Conservation (phyloP, 176 grass and related monocot species). For the Cymbopogon citratus region DNA sequence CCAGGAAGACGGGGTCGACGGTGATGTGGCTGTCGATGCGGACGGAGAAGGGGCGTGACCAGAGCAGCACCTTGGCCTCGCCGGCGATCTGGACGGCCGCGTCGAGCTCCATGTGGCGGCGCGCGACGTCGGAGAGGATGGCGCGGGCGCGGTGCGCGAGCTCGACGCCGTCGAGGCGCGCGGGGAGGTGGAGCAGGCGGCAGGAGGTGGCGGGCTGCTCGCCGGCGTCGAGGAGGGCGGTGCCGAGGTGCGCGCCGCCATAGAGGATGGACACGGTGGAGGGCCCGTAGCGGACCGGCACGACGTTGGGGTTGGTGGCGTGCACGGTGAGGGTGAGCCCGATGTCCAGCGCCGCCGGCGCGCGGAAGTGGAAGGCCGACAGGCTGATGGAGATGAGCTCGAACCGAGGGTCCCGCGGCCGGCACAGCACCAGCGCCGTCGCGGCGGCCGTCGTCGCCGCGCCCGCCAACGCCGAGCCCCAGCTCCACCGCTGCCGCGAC, state of each 20-base stretch:
- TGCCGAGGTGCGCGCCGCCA: conserved; percentile 59
- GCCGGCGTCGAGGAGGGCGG: conserved; percentile 58
- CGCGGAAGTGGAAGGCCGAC: conserved; percentile 68
- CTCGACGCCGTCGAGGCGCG: conserved; percentile 56
- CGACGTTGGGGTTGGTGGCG: conserved; percentile 78
- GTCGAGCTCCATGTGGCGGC: conserved; percentile 66
- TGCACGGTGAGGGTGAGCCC: conserved; percentile 79
- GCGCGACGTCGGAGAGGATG: conserved; percentile 45
- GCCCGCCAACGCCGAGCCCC: conserved; percentile 58
- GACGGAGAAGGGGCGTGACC: conserved; percentile 60
- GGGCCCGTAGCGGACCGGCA: conserved; percentile 54
- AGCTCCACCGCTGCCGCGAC: conserved; percentile 46
- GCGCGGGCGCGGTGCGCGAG: conserved; percentile 46
- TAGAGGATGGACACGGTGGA: conserved; percentile 74
- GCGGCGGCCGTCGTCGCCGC: conserved; percentile 44
- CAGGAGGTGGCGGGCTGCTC: conserved; percentile 61
- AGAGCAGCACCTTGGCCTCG: conserved; percentile 39
- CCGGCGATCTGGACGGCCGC: conserved; percentile 59
- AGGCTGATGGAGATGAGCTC: conserved; percentile 79
- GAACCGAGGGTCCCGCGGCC: conserved; percentile 61
- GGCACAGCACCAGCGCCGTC: conserved; percentile 24
- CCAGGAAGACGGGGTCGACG: conserved; percentile 75
- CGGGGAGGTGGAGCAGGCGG: conserved; percentile 69
- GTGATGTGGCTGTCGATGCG: conserved; percentile 63
- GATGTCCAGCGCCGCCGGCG: conserved; percentile 57